phyloP scores from a whole-genome alignment of 768 basidiomycete species.

The Lactarius psammicola region DNA sequence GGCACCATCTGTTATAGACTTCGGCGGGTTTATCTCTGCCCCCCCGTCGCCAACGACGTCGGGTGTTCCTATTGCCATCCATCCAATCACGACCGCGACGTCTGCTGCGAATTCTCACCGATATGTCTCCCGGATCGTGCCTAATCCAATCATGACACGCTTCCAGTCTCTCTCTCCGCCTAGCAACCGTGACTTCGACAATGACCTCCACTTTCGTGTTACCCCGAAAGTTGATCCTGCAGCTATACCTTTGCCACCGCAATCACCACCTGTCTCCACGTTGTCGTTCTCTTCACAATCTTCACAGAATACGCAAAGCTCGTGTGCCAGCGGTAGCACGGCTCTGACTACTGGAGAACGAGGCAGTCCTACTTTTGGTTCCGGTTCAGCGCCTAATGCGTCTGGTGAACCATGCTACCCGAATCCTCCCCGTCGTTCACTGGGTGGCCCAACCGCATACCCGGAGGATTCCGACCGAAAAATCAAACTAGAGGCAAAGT shows the following conservation, averaged over 20 bases:
- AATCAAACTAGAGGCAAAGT: conserved; percentile 71
- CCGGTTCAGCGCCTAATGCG: conserved; percentile 2
- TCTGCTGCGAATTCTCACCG: conserved; percentile 62
- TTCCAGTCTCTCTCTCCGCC: conserved; percentile 29
- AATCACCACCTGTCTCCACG: conserved; percentile 69
- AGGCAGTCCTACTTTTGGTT: not conserved
- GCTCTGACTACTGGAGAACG: not conserved
- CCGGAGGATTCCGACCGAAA: conserved; percentile 45
- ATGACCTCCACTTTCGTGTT: conserved; percentile 35
- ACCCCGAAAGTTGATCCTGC: conserved; percentile 51
- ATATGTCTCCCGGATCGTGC: conserved; percentile 15
- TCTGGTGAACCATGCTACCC: conserved; percentile 13
- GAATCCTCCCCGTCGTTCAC: conserved; percentile 12
- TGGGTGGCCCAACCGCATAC: not conserved
- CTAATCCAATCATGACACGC: conserved; percentile 25
- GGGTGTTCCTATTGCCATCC: conserved; percentile 28
- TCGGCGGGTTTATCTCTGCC: conserved; percentile 31
- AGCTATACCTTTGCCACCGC: conserved; percentile 58
- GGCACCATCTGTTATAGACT: conserved; percentile 36
- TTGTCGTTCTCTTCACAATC: conserved; percentile 74
- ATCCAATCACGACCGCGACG: conserved; percentile 56
- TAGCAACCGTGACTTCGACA: conserved; percentile 33
- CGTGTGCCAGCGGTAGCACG: conserved; percentile 36
- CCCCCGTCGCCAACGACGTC: conserved; percentile 26
- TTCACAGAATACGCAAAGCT: conserved; percentile 42